A percentile compares a stretch with the other conserved stretches of the same genome.
Evolutionary conservation across 352 stramenopile species (phyloP).

Genomic region (Pythium graminicola): DNA sequence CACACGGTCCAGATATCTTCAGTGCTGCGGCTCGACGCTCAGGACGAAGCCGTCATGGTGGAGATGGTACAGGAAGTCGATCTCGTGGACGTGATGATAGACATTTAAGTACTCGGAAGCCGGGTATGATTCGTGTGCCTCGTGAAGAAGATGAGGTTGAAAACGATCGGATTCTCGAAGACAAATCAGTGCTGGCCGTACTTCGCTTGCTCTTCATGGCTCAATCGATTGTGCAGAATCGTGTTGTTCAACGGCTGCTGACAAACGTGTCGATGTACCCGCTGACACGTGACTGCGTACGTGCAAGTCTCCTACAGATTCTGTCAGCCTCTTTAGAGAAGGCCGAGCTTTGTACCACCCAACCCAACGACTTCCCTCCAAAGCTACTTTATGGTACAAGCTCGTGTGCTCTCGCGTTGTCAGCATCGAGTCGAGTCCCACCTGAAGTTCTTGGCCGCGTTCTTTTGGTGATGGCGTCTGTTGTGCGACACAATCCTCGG

Average conservation of each 20-base stretch:
- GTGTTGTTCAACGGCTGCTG: constrained; percentile 71
- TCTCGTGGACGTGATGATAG: constrained; percentile 29
- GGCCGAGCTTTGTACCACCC: background rate
- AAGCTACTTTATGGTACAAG: constrained; percentile 46
- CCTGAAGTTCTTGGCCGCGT: constrained; percentile 87
- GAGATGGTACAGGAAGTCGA: constrained; percentile 36
- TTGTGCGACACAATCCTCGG: constrained; percentile 89
- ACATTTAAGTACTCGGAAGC: constrained; percentile 16
- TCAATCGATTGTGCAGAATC: constrained; percentile 75
- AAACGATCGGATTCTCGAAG: constrained; percentile 58
- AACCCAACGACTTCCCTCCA: constrained; percentile 57
- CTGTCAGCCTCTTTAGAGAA: constrained; percentile 21
- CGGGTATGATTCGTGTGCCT: constrained; percentile 64
- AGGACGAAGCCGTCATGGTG: constrained; percentile 31
- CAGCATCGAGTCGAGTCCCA: constrained; percentile 37
- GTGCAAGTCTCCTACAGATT: constrained; percentile 53
- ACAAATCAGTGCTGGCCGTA: constrained; percentile 55
- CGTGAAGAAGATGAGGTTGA: constrained; percentile 63
- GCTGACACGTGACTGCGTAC: constrained; percentile 53
- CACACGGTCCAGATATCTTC: constrained; percentile 48
- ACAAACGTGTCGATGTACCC: constrained; percentile 79
- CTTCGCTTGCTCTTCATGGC: constrained; percentile 75
- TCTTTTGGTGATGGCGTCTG: constrained; percentile 73
- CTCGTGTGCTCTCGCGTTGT: constrained; percentile 6
- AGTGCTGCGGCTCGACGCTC: constrained; percentile 27